Percentiles rank a stretch among this genome's conserved stretches.
Evolutionary conservation across 805 yeast genomes (phyloP).

Genomic region (Metschnikowia reukaufii): DNA sequence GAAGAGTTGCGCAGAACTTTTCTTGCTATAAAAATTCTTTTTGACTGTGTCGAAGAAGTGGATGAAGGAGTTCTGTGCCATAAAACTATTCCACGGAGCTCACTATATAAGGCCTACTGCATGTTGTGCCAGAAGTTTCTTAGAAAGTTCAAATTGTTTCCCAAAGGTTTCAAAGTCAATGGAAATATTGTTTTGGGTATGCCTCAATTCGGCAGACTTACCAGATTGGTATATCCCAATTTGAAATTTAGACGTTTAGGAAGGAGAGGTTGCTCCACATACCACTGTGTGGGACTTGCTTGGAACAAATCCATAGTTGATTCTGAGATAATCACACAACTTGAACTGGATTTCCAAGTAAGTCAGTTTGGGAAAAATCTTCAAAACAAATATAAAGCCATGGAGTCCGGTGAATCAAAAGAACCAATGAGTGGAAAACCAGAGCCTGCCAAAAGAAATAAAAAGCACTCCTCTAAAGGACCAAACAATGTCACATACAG

Average conservation of each 20-base stretch:
- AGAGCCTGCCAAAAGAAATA: too few relatives aligned
- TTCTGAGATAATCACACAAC: too few relatives aligned
- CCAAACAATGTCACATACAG: too few relatives aligned
- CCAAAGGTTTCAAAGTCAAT: too few relatives aligned
- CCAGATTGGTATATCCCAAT: conserved; percentile 41
- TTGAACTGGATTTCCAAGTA: too few relatives aligned
- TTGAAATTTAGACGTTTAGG: conserved; percentile 40
- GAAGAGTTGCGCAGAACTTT: conserved; percentile 43
- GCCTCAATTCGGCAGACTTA: conserved; percentile 41
- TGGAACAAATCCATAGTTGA: conserved; percentile 43
- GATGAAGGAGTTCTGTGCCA: neutral
- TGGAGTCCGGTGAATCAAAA: too few relatives aligned
- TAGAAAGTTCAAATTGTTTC: conserved; percentile 36
- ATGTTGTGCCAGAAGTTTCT: conserved; percentile 42
- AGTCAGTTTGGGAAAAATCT: too few relatives aligned
- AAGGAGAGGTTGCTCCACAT: too few relatives aligned
- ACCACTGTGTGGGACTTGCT: conserved; percentile 42
- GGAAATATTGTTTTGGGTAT: conserved; percentile 32
- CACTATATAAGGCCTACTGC: conserved; percentile 42
- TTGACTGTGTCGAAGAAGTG: neutral
- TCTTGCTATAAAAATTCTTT: conserved; percentile 39
- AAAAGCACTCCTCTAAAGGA: too few relatives aligned
- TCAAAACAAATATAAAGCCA: too few relatives aligned
- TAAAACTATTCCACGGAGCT: conserved; percentile 12
- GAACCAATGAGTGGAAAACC: too few relatives aligned